Base-by-base conservation (phyloP, 164 flowering plant species). In the Platanus orientalis region DNA sequence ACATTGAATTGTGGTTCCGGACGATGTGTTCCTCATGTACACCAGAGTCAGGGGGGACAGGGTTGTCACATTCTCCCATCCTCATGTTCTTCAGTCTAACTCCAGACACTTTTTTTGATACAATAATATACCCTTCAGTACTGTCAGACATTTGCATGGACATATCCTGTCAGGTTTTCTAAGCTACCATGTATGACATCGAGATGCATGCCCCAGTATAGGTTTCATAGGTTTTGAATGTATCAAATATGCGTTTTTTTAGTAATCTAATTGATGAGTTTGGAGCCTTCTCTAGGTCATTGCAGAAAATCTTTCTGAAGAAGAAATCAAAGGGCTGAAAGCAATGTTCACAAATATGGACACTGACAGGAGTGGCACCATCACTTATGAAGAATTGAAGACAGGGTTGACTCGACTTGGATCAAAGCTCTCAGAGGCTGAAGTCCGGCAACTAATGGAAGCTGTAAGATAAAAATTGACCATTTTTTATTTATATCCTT, bases 401-500 rank as follows among this genome's bases (percentile, higher is more conserved):
- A 60, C 79, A 28, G 97, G 98, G 24, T 73, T 93, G 73, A 88
- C 96, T 53, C 78, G 85, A 63, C 89, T 90, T 69, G 97, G 97
- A 28, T 90, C 96, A 30, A 93, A 79, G 73, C 96, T 90, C 53
- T 78, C 94, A 7, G 94, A 93, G 65, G 76, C 79, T 45, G 97
- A 93, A 81, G 94, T 90, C 51, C 69, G 75, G 76, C 96, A 89
- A 65, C 92, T 93, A 45, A 87, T 93, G 98, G 97, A 93, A 75
- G 96, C 98, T 54, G 98, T 93, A 83, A 77, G 85, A 70, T 61
- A 62, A 34, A 36, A 57, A 19, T 59, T n/a, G 24, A 58, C 23
- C 21, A 13, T 36, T 36, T 7, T 44, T 44, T 44, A 44, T 14
- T 17, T 44, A 2, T 17, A 19, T 44, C n/a, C n/a, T n/a, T n/a